Base-by-base conservation (phyloP, 345 rosid species). In the Acer campestre region DNA sequence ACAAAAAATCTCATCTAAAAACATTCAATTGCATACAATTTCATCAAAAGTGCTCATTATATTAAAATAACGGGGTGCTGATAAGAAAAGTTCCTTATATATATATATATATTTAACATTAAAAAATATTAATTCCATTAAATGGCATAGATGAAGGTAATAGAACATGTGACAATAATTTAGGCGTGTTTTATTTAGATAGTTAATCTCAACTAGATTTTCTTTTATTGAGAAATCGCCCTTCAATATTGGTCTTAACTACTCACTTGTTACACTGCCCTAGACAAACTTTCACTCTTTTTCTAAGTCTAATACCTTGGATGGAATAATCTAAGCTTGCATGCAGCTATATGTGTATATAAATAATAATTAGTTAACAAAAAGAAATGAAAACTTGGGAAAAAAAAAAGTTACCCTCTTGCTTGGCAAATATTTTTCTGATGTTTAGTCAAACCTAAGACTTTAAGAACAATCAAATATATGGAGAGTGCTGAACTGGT, bases 381-480 rank as follows among this genome's bases (percentile, higher is more conserved):
- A 25, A 56, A 65, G 1, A 76, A 61, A n/a, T 27, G 16, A 48
- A 42, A 38, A 49, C 9, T 40, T 73, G 71, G 38, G 10, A n/a
- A 56, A 35, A 59, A 73, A 48, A 35, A 48, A 67, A 48, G 29
- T 67, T 48, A 72, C 35, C 61, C 61, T 9, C 38, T 35, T 35
- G 67, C 66, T 27, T 8, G 59, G 40, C 13, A 73, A 73, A 61
- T 23, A 67, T 23, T 59, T 29, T 62, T 64, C 51, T 3, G 22
- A 1, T 17, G 12, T 58, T 22, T 22, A 61, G 75, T 73, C 71
- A 77, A 73, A 68, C 64, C 78, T 70, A 2, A 35, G 61, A 68
- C 78, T 25, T 25, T 70, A 2, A 35, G 61, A 68, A 62, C 70
- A 25, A 80, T 63, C 48, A 44, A 73, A 78, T 17, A 23, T 56